Conservation (phyloP, 2,329 filamentous ascomycete genomes). For the Microdochium trichocladiopsis region DNA sequence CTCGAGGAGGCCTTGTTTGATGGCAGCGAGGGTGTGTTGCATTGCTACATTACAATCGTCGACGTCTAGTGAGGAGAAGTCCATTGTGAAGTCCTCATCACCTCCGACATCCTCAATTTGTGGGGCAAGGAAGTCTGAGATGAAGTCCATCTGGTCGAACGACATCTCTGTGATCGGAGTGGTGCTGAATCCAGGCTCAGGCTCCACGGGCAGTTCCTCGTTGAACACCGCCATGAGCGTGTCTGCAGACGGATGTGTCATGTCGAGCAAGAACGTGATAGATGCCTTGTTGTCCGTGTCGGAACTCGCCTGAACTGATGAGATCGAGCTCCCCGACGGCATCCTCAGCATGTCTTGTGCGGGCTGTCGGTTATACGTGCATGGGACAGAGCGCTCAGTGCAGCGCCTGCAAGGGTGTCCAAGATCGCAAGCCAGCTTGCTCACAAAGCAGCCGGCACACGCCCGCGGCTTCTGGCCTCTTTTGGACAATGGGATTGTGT, state of each 20-base stretch:
- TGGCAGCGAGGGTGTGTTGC: not conserved
- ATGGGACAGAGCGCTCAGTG: slow-evolving; percentile 8
- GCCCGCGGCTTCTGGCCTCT: slow-evolving; percentile 18
- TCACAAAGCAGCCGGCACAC: slow-evolving; percentile 19
- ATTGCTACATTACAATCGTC: not conserved
- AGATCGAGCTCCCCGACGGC: not conserved
- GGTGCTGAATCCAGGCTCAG: slow-evolving; percentile 10
- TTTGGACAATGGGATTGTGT: slow-evolving; percentile 9
- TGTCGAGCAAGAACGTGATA: slow-evolving; percentile 14
- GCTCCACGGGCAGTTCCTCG: slow-evolving; percentile 6
- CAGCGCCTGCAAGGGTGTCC: slow-evolving; percentile 15
- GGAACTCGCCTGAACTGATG: not conserved
- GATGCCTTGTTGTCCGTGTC: slow-evolving; percentile 10
- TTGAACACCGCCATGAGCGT: slow-evolving; percentile 13
- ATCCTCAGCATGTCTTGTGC: not conserved
- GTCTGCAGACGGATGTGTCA: slow-evolving; percentile 15
- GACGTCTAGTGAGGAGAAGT: not conserved
- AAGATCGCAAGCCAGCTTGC: slow-evolving; percentile 19
- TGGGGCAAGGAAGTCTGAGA: not conserved
- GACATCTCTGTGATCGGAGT: slow-evolving; percentile 1
- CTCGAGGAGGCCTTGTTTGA: not conserved
- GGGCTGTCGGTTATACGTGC: slow-evolving; percentile 10
- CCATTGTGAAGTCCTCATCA: not conserved
- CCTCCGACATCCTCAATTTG: no score
- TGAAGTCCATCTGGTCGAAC: not conserved